Conservation (phyloP, 2,329 filamentous ascomycete genomes). For the Pyricularia grisea region DNA sequence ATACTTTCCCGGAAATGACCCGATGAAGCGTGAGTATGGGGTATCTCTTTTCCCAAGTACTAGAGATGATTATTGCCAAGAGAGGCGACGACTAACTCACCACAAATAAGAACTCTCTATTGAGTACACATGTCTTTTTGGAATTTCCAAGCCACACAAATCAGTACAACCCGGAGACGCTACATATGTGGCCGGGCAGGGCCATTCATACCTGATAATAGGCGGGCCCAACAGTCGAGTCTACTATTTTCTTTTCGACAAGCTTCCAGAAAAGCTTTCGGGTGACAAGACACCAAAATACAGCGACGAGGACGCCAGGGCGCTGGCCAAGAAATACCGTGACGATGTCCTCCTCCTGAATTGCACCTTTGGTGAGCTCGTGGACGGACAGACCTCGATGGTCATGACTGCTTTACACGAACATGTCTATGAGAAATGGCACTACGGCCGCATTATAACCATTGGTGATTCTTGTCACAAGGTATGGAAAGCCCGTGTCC, state of each 20-base stretch:
- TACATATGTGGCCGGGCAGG: slow-evolving; percentile 5
- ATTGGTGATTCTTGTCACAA: slow-evolving; percentile 25
- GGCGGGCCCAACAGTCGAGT: slow-evolving; percentile 10
- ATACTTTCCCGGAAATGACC: slow-evolving; percentile 8
- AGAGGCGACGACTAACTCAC: neutral
- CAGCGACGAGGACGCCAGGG: slow-evolving; percentile 8
- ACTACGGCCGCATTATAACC: slow-evolving; percentile 19
- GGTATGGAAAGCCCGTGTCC: neutral
- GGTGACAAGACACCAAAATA: slow-evolving; percentile 10
- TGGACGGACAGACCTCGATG: slow-evolving; percentile 10
- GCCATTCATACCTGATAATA: slow-evolving; percentile 9
- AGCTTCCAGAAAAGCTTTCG: slow-evolving; percentile 5
- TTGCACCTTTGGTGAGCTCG: slow-evolving; percentile 9
- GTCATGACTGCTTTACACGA: slow-evolving; percentile 24
- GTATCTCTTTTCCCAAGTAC: too few species aligned
- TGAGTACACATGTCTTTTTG: slow-evolving; percentile 12
- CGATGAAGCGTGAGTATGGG: neutral
- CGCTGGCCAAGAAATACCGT: slow-evolving; percentile 2
- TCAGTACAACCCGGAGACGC: slow-evolving; percentile 1
- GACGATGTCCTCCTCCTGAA: slow-evolving; percentile 8
- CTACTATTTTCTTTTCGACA: slow-evolving; percentile 13
- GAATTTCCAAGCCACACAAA: slow-evolving; percentile 10
- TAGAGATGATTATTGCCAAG: too few species aligned
- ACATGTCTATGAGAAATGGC: slow-evolving; percentile 22
- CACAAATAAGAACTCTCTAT: neutral